A percentile compares a stretch with the other conserved stretches of the same genome.
These are phyloP conservation scores for Xanthoceras sorbifolium DNA, from an alignment of 345 rosid genomes.

Conservation along the genomic window DNA sequence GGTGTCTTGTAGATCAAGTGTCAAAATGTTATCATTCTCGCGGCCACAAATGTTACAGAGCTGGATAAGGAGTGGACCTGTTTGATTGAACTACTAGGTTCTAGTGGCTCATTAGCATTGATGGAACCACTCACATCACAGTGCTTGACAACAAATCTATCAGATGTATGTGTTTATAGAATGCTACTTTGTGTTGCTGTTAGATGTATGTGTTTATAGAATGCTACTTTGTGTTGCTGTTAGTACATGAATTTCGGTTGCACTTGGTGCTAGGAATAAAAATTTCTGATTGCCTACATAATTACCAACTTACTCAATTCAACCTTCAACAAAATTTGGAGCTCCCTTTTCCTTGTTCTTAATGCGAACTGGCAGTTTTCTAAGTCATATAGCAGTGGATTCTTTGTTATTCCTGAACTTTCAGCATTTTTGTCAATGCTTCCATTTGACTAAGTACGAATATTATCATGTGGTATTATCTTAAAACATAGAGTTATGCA, in stretches of 20 bases:
- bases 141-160: conserved; percentile 48
- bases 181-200: background rate
- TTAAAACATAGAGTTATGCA: background rate
- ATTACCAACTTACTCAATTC: background rate
- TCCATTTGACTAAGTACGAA: background rate
- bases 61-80: conserved; percentile 86
- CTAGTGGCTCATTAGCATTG: conserved; percentile 48
- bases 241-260: background rate
- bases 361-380: background rate
- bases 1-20: conserved; percentile 71
- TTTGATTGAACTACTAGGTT: conserved; percentile 56
- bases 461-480: background rate
- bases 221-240: background rate
- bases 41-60: conserved; percentile 74
- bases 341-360: background rate
- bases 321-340: background rate
- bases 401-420: background rate
- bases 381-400: background rate
- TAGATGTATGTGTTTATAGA: conserved; percentile 46
- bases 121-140: conserved; percentile 58
- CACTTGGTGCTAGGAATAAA: background rate
- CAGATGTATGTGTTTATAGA: conserved; percentile 58
- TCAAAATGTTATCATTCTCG: conserved; percentile 68
- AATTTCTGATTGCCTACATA: background rate
- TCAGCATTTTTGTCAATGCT: background rate